Percentiles rank a stretch among this genome's conserved stretches.
Evolutionary conservation across 371 early-diverging fungal species (phyloP).

Genomic region (Saksenaea vasiformis): DNA sequence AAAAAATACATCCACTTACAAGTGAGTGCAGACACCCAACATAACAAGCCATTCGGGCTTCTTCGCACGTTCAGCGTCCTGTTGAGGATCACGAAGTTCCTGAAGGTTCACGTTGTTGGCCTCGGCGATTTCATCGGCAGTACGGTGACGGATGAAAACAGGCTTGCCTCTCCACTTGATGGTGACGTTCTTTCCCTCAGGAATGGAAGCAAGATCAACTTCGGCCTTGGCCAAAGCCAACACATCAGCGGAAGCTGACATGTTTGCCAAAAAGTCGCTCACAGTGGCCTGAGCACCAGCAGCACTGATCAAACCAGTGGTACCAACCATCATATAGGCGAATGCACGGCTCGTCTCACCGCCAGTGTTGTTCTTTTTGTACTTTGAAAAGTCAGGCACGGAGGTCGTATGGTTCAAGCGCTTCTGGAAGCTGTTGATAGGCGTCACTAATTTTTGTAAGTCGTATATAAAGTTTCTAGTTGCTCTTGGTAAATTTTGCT

Average conservation of each 20-base stretch:
- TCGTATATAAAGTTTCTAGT: neutral
- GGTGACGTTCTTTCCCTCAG: slow-evolving; percentile 93
- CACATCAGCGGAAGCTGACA: slow-evolving; percentile 95
- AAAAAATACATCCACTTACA: slow-evolving; percentile 39
- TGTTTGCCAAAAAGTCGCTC: slow-evolving; percentile 80
- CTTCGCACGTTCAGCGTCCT: slow-evolving; percentile 85
- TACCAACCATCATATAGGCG: slow-evolving; percentile 92
- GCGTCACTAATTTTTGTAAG: neutral
- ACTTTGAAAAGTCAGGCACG: slow-evolving; percentile 63
- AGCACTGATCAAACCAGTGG: slow-evolving; percentile 81
- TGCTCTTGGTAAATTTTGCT: neutral
- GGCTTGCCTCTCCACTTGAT: slow-evolving; percentile 99
- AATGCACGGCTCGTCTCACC: slow-evolving; percentile 71
- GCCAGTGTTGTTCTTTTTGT: slow-evolving; percentile 57
- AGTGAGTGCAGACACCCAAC: slow-evolving; percentile 96
- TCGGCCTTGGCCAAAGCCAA: slow-evolving; percentile 96
- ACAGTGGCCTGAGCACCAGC: slow-evolving; percentile 90
- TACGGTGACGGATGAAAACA: slow-evolving; percentile 94
- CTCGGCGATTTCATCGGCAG: slow-evolving; percentile 89
- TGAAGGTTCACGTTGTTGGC: slow-evolving; percentile 77
- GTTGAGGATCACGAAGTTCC: slow-evolving; percentile 87
- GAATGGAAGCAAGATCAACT: slow-evolving; percentile 85
- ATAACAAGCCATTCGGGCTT: slow-evolving; percentile 95
- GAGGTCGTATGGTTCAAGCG: slow-evolving; percentile 55
- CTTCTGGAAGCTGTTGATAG: slow-evolving; percentile 32